These are phyloP conservation scores for Cladophialophora immunda DNA, from an alignment of 2,329 filamentous ascomycete species.

Conservation along the genomic window DNA sequence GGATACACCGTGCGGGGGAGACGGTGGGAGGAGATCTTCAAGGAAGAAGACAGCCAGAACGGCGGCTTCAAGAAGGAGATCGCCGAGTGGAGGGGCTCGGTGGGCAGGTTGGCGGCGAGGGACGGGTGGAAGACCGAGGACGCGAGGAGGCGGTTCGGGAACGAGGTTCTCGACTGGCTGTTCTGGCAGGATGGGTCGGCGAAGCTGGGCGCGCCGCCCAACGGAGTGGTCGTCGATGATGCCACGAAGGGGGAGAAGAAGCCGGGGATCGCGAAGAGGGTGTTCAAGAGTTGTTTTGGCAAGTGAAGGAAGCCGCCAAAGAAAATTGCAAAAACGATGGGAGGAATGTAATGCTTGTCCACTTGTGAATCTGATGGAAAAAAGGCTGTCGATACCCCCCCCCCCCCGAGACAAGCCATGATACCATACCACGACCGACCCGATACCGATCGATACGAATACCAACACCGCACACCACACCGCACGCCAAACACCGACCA, in stretches of 20 bases:
- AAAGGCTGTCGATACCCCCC: not conserved
- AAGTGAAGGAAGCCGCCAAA: constrained; percentile 2
- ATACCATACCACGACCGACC: not conserved
- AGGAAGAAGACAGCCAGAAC: constrained; percentile 17
- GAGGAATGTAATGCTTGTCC: constrained; percentile 4
- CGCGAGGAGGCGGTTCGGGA: constrained; percentile 31
- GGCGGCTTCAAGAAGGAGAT: constrained; percentile 32
- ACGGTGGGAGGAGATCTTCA: constrained; percentile 32
- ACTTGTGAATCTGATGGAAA: not conserved
- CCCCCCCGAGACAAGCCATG: not conserved
- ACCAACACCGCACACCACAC: not conserved
- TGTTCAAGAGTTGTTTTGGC: constrained; percentile 27
- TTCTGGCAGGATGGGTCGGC: constrained; percentile 45
- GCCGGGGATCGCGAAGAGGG: constrained; percentile 1
- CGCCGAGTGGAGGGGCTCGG: constrained; percentile 29
- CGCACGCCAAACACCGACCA: not conserved
- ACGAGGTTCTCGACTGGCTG: constrained; percentile 36
- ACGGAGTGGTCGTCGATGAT: not conserved
- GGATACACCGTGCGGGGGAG: constrained; percentile 28
- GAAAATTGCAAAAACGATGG: not conserved
- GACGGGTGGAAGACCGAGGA: constrained; percentile 31
- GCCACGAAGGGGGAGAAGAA: constrained; percentile 19
- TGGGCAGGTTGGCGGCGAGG: constrained; percentile 16
- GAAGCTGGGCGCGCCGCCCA: constrained; percentile 40
- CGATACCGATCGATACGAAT: not conserved